Evolutionary conservation across 192 early-diverging fungal species (phyloP), one percentile per base, ranked within the genome.

Genomic region (Coemansia sp.): DNA sequence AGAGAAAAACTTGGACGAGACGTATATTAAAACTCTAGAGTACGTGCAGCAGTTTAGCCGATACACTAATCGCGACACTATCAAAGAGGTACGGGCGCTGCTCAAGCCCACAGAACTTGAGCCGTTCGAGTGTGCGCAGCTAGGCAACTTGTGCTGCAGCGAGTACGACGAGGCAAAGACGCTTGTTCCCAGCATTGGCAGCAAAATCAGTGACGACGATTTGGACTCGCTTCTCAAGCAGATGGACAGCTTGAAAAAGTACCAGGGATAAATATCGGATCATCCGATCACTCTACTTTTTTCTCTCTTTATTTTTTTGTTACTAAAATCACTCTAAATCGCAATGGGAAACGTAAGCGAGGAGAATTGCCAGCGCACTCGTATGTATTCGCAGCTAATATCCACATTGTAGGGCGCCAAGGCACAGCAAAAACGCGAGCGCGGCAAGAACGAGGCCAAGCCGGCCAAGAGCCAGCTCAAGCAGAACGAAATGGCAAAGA

Each of bases 121-220:
- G 46, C 85, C 87, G 36, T 97, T 95, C 57, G 96, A 98, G 68
- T 81, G 90, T 24, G 93, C 93, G 28, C 93, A 95, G 62, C 72
- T 98, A 40, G 93, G 89, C 8, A 98, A 98, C 68, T 75, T 98
- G 47, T 88, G 91, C 73, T 94, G 93, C 69, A 92, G 92, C 63
- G 88, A 93, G 37, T 86, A 85, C 23, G 96, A 98, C 52, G 96
- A 98, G 76, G 92, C 92, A 0, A 91, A 90, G 68, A 86, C 90
- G 10, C 81, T 98, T 28, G 89, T 98, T 56, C 96, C 93, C 21
- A 97, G 92, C 79, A 83, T 93, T 56, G 83, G 70, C n/a, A 80
- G 73, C 59, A 88, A 90, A 70, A 88, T 91, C 12, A 83, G 87
- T 31, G 91, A 92, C 48, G 86, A 88, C 11, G 70, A 84, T 24